Base-by-base conservation (phyloP, 371 early-diverging fungal genomes). In the Umbelopsis sp. region DNA sequence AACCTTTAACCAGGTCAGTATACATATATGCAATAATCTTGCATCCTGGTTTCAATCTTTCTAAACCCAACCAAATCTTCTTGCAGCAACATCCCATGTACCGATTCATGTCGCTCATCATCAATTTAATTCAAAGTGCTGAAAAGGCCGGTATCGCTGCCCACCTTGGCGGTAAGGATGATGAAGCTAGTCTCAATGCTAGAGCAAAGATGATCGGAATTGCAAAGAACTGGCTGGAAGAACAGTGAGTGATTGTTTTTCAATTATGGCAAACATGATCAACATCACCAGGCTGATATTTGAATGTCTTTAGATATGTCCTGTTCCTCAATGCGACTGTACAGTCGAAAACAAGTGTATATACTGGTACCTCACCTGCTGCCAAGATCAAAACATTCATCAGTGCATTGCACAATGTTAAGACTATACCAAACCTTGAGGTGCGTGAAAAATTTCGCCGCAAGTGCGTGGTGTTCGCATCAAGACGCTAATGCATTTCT, bases 361-460 rank as follows among this genome's bases (percentile, higher is more conserved):
- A 35, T 29, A 18, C 35, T 16, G 35, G 35, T 18, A 57, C 35
- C 16, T 57, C 57, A 6, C 35, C 57, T 18, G 11, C 57, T 35
- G 29, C 29, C 11, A 57, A 57, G 32, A 57, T 57, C 35, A 57
- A 57, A 57, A 35, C 57, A 16, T 57, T 25, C 14, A 35, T 57
- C 16, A 57, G 35, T 29, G 35, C 57, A 35, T 35, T 57, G 12
- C 57, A 57, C 35, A 57, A 37, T 29, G 18, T 14, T 8, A 57
- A 57, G 35, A 57, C 29, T 35, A 57, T 57, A 57, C 57, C 57
- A 35, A 57, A 57, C n/a, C 35, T 57, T 35, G 57, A 57, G 57
- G 35, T 35, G 35, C 29, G 12, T 57, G 16, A 57, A 41, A 41
- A 41, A 1, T 7, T 41, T 29, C 29, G 29, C 29, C 29, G 29